These are phyloP conservation scores for Cnidoscolus chayamansa DNA, from an alignment of 441 rosid genomes.

Conservation along the genomic window DNA sequence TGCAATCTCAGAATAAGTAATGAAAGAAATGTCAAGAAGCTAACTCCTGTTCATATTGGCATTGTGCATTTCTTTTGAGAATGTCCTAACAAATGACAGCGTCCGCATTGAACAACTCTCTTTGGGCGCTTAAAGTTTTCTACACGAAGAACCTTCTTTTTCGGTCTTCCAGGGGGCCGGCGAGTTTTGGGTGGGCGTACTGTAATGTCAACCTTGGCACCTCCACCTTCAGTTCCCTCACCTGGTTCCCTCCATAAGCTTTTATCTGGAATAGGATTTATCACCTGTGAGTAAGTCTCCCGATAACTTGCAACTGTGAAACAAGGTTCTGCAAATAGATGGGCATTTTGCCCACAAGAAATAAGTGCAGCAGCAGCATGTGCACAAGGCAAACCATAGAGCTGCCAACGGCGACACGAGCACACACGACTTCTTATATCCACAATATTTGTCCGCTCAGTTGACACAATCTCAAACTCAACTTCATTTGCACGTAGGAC, in stretches of 20 bases:
- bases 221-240: conserved; percentile 64
- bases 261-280: conserved; percentile 63
- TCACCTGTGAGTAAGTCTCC: conserved; percentile 70
- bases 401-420: conserved; percentile 92
- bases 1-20: conserved; percentile 21
- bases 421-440: conserved; percentile 74
- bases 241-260: conserved; percentile 64
- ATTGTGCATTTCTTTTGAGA: conserved; percentile 97
- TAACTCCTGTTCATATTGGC: conserved; percentile 54
- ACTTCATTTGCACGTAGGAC: conserved; percentile 90
- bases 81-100: conserved; percentile 95
- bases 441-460: conserved; percentile 86
- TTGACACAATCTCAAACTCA: conserved; percentile 92
- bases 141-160: conserved; percentile 78
- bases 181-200: conserved; percentile 79
- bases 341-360: conserved; percentile 80
- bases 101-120: conserved; percentile 87
- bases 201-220: conserved; percentile 46
- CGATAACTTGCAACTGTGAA: conserved; percentile 67
- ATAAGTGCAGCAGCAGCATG: conserved; percentile 93
- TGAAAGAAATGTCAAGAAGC: conserved; percentile 9
- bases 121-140: conserved; percentile 88
- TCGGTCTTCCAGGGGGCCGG: conserved; percentile 90
- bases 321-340: conserved; percentile 75
- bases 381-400: conserved; percentile 87